Evolutionary conservation across 768 basidiomycete species (phyloP).

Genomic region (Leccinellum luteum): DNA sequence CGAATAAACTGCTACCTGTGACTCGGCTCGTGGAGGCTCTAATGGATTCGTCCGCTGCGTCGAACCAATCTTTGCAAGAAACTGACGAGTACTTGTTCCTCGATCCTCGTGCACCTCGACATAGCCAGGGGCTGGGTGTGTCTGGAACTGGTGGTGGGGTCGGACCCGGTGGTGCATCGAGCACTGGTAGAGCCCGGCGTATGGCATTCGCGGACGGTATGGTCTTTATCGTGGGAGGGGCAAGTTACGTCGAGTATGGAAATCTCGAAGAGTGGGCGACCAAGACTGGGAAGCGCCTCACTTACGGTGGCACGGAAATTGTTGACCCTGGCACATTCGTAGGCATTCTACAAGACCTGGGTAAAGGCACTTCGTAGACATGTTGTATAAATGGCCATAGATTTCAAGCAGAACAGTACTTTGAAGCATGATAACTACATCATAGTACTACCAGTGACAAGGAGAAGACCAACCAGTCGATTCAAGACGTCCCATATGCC

Average conservation of each 20-base stretch:
- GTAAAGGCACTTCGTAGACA: slow-evolving; percentile 39
- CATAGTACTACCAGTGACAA: slow-evolving; percentile 15
- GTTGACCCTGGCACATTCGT: slow-evolving; percentile 87
- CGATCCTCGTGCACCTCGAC: slow-evolving; percentile 81
- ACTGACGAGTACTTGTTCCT: slow-evolving; percentile 96
- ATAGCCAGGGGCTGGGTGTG: slow-evolving; percentile 45
- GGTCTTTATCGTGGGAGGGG: slow-evolving; percentile 95
- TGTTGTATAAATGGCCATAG: slow-evolving; percentile 41
- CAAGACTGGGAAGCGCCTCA: slow-evolving; percentile 78
- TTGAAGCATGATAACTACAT: neutral
- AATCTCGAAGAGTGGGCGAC: slow-evolving; percentile 93
- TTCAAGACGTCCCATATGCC: neutral
- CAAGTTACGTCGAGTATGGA: slow-evolving; percentile 95
- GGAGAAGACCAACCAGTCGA: neutral
- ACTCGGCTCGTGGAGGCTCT: slow-evolving; percentile 93
- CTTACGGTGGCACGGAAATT: slow-evolving; percentile 96
- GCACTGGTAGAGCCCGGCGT: slow-evolving; percentile 42
- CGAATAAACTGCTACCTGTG: slow-evolving; percentile 88
- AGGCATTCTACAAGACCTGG: slow-evolving; percentile 61
- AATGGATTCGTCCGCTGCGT: slow-evolving; percentile 94
- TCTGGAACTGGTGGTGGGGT: slow-evolving; percentile 46
- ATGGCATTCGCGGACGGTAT: slow-evolving; percentile 88
- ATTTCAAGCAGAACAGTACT: slow-evolving; percentile 6
- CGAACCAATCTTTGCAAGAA: slow-evolving; percentile 91
- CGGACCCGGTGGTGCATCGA: slow-evolving; percentile 34